phyloP scores from a whole-genome alignment of 2,329 filamentous ascomycete genomes.

The Cadophora malorum region DNA sequence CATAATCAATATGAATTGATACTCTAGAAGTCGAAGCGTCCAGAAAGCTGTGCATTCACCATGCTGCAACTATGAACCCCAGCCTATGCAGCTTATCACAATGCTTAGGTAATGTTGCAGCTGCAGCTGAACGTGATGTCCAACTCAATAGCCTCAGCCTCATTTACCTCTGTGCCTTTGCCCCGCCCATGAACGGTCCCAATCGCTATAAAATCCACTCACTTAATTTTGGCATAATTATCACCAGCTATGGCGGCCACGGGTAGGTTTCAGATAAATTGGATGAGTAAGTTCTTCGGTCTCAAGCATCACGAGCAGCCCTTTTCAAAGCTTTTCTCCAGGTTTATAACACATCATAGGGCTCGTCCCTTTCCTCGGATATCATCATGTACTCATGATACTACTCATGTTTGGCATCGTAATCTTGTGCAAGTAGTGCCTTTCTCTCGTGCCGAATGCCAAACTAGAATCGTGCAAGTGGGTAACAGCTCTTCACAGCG shows the following conservation, averaged over 20 bases:
- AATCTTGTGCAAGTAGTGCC: not conserved
- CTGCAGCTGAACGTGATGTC: not conserved
- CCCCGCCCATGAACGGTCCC: not conserved
- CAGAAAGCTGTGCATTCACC: not conserved
- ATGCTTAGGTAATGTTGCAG: constrained; percentile 4
- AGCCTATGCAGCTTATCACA: not conserved
- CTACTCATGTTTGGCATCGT: not conserved
- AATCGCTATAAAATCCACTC: no score
- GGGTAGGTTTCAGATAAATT: not conserved
- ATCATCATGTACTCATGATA: constrained; percentile 1
- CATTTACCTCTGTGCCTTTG: not conserved
- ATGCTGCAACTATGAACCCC: not conserved
- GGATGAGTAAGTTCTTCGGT: not conserved
- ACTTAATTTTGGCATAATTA: no score
- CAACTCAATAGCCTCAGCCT: not conserved
- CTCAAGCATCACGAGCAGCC: no score
- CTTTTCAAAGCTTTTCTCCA: not conserved
- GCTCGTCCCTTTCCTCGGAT: not conserved
- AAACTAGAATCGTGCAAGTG: not conserved
- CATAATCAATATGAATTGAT: not conserved
- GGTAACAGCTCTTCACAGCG: not conserved
- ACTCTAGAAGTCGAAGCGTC: not conserved
- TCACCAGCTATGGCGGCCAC: not conserved
- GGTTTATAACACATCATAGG: not conserved
- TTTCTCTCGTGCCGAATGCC: not conserved